Evolutionary conservation across 148 eudicot genomes (phyloP).

Genomic region (Salicornia ramosissima): DNA sequence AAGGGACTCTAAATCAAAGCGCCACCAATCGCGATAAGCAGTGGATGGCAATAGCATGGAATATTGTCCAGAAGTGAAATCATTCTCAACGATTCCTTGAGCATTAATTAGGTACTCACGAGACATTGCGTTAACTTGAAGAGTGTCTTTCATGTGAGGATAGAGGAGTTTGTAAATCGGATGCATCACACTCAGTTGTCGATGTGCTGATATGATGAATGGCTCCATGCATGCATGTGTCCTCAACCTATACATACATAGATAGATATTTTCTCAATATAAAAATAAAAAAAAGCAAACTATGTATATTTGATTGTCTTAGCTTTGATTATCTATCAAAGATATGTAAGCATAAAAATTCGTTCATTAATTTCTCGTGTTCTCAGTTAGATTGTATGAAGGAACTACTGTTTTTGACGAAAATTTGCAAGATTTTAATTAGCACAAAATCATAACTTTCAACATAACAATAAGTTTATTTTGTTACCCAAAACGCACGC

Average conservation of each 20-base stretch:
- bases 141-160: constrained; percentile 35
- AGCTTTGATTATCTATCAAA: too few relatives aligned
- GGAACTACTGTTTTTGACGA: too few relatives aligned
- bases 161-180: constrained; percentile 40
- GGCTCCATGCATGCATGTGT: constrained; percentile 44
- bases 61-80: constrained; percentile 28
- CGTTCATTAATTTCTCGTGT: too few relatives aligned
- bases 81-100: constrained; percentile 28
- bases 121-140: constrained; percentile 30
- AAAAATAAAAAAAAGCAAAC: too few relatives aligned
- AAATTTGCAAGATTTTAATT: too few relatives aligned
- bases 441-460: too few relatives aligned
- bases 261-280: too few relatives aligned
- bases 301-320: too few relatives aligned
- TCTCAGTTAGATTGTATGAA: too few relatives aligned
- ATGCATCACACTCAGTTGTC: constrained; percentile 43
- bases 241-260: constrained; percentile 33
- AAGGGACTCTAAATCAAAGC: constrained; percentile 39
- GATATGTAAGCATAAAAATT: too few relatives aligned
- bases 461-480: too few relatives aligned
- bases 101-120: constrained; percentile 31
- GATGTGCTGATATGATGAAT: constrained; percentile 37
- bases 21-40: constrained; percentile 34
- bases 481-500: too few relatives aligned
- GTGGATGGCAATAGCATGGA: constrained; percentile 28